Evolutionary conservation across 345 rosid genomes (phyloP), one percentile per base, ranked within the genome.

Genomic region (Brassica incana): DNA sequence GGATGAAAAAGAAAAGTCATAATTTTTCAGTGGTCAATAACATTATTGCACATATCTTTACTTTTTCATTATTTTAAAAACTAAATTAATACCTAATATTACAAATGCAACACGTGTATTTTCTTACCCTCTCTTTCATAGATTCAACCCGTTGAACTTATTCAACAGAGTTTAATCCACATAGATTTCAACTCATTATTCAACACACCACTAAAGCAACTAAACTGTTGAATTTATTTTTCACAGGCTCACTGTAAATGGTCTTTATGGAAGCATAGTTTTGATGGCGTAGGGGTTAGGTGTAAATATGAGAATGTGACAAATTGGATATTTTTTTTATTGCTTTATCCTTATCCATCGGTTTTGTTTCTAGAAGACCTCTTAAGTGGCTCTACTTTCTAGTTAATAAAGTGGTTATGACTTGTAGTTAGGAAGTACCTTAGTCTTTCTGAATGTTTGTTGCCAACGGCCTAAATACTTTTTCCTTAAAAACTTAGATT

Each of bases 341-440:
- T 54, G 60, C 60, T 15, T 20, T 23, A 67, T 48, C 50, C 58
- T n/a, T 50, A n/a, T n/a, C 48, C 18, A n/a, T 50, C 15, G 2
- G 2, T 65, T 65, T 65, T 29, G 67, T 72, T 78, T 66, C 73
- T 72, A 78, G 30, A 78, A 72, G 6, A 59, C n/a, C 59, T 73
- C 50, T 62, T 14, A 2, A 67, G 69, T 67, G 74, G 54, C 52
- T 59, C 64, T 73, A 61, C 74, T 29, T 73, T 58, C 69, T 67
- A 14, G 23, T 67, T 73, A 32, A 20, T 20, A 65, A 71, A 78
- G 81, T 78, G 35, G 76, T 71, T 71, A 30, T 54, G 77, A 78
- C 67, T 78, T 71, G 77, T 30, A 74, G 74, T 67, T 36, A 6
- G 11, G 3, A 73, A 35, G 15, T 60, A 59, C 63, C 40, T 60